Conservation (phyloP, 2,329 filamentous ascomycete species). For the Ascochyta clinopodiicola region DNA sequence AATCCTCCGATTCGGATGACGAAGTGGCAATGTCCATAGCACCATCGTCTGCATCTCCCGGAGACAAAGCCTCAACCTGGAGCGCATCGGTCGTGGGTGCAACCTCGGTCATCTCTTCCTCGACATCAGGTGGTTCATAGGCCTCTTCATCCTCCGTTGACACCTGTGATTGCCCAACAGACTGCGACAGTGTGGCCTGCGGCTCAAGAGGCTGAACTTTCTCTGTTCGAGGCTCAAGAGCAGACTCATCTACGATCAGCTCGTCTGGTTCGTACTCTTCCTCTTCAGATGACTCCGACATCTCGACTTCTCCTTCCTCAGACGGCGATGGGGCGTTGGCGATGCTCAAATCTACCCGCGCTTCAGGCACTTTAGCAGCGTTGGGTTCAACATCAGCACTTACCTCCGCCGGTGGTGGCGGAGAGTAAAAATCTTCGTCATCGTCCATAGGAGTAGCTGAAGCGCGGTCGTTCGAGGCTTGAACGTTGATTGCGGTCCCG, state of each 20-base stretch:
- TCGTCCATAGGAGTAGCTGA: constrained; percentile 36
- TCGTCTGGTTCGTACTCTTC: constrained; percentile 46
- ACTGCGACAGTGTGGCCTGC: constrained; percentile 12
- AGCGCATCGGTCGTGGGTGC: neutral
- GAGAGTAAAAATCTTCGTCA: constrained; percentile 47
- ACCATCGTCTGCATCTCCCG: constrained; percentile 35
- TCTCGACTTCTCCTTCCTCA: constrained; percentile 44
- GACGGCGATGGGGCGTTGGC: constrained; percentile 25
- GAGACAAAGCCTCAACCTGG: constrained; percentile 3
- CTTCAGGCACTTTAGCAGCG: constrained; percentile 3
- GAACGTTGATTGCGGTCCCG: neutral
- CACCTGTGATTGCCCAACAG: constrained; percentile 19
- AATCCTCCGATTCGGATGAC: constrained; percentile 36
- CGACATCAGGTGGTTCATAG: constrained; percentile 43
- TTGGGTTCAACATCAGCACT: neutral
- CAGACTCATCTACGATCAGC: neutral
- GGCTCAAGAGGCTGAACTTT: constrained; percentile 9
- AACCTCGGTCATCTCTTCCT: constrained; percentile 25
- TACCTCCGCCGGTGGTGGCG: constrained; percentile 26
- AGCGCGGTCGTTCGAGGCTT: constrained; percentile 7
- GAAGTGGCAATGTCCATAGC: constrained; percentile 45
- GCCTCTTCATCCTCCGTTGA: constrained; percentile 37
- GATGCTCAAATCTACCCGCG: neutral
- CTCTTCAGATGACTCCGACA: constrained; percentile 41
- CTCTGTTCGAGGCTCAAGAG: constrained; percentile 7